Evolutionary conservation across 2,329 filamentous ascomycete species (phyloP).

Genomic region (Lasiodiplodia sp.): DNA sequence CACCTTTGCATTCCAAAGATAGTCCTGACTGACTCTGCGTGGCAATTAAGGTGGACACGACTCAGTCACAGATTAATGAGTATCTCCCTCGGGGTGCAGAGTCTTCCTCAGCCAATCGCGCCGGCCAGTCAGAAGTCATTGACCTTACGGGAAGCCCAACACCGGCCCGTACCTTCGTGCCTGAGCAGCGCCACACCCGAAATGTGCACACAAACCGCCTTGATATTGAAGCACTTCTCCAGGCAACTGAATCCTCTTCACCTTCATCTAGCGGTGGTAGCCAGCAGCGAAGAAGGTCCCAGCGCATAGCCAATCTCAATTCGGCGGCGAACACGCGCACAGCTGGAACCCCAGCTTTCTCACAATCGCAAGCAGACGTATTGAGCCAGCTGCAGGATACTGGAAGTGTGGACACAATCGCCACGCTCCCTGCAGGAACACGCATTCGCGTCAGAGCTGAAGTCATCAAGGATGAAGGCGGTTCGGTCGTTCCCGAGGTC

Average conservation of each 20-base stretch:
- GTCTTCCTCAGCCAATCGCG: not conserved
- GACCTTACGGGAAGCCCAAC: not conserved
- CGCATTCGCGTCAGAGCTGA: conserved; percentile 5
- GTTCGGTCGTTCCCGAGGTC: not conserved
- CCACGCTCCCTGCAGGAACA: conserved; percentile 2
- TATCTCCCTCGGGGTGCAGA: not conserved
- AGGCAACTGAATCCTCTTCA: not conserved
- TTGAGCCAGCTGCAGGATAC: not conserved
- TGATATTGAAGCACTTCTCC: not conserved
- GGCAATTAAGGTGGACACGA: not conserved
- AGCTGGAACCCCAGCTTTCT: not conserved
- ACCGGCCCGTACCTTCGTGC: not conserved
- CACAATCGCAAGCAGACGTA: not conserved
- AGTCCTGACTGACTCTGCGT: not conserved
- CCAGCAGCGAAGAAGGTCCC: not conserved
- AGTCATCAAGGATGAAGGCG: not conserved
- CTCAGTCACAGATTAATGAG: not conserved
- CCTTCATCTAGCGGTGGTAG: too few species aligned
- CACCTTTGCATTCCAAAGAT: not conserved
- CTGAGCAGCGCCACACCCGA: not conserved
- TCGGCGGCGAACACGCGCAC: not conserved
- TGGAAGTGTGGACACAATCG: not conserved
- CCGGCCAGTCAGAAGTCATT: not conserved
- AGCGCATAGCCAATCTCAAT: conserved; percentile 10
- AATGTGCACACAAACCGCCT: not conserved